A percentile compares a stretch with the other conserved stretches of the same genome.
These are phyloP conservation scores for Sambucus nigra DNA, from an alignment of 129 eudicot genomes.

Conservation along the genomic window DNA sequence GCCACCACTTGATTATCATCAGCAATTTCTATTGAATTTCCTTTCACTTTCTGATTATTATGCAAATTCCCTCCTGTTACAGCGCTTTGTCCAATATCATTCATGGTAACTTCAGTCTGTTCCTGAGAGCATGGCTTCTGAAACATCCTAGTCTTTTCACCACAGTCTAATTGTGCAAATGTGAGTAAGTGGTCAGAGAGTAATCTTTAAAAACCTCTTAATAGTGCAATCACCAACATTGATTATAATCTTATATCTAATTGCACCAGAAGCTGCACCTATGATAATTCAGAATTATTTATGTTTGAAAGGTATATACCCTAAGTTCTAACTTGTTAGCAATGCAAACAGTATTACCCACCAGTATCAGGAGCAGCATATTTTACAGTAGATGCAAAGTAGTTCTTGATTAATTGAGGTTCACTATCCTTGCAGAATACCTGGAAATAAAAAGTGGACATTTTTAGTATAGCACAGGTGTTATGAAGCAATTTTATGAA, in stretches of 20 bases:
- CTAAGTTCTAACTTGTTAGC: no score
- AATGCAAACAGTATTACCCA: conserved; percentile 11
- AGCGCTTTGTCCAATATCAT: conserved; percentile 10
- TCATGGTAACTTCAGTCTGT: conserved; percentile 10
- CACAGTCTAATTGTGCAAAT: conserved; percentile 16
- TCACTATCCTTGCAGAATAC: conserved; percentile 45
- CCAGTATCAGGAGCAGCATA: conserved; percentile 33
- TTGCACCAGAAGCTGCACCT: not conserved
- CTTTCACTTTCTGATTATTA: conserved; percentile 10
- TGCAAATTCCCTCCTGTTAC: conserved; percentile 6
- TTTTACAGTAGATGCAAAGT: conserved; percentile 13
- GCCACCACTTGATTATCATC: conserved; percentile 11
- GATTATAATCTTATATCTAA: not conserved
- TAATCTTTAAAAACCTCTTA: not conserved
- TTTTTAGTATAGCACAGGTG: not conserved
- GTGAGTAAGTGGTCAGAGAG: not conserved
- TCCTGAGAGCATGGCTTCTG: conserved; percentile 15
- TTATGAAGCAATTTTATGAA: no score
- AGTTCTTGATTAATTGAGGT: conserved; percentile 17
- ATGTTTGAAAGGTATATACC: not conserved
- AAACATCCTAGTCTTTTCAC: conserved; percentile 10
- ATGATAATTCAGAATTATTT: not conserved
- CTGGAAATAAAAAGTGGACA: conserved; percentile 27
- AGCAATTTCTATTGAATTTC: conserved; percentile 10
- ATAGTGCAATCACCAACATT: no score